Evolutionary conservation across 1,284 basidiomycete genomes (phyloP).

Genomic region (Trametes hirsuta): DNA sequence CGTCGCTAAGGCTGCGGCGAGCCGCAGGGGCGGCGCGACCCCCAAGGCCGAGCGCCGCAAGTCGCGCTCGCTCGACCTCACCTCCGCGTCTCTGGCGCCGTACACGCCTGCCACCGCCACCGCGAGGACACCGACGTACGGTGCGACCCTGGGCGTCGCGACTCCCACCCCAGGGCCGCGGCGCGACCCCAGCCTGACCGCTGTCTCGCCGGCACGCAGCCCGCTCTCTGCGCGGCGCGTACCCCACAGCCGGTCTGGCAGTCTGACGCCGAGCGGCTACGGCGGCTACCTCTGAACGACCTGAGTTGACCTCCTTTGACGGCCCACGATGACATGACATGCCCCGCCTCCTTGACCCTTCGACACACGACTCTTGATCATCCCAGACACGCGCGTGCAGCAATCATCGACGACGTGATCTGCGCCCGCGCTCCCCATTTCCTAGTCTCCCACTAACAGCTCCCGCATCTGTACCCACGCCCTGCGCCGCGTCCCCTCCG

Average conservation of each 20-base stretch:
- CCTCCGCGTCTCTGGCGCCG: not conserved
- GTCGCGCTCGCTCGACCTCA: slow-evolving; percentile 29
- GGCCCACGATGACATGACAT: not conserved
- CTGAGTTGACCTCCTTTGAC: not conserved
- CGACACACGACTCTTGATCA: not conserved
- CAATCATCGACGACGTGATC: not conserved
- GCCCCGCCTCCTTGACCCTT: not conserved
- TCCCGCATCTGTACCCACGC: too few species aligned
- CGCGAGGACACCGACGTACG: slow-evolving; percentile 20
- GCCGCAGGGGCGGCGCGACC: slow-evolving; percentile 20
- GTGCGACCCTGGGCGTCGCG: slow-evolving; percentile 4
- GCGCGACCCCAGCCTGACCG: slow-evolving; percentile 16
- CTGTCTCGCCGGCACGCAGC: slow-evolving; percentile 14
- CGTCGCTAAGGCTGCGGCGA: slow-evolving; percentile 5
- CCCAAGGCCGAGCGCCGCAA: slow-evolving; percentile 25
- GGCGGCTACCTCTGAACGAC: slow-evolving; percentile 14
- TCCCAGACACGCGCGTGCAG: not conserved
- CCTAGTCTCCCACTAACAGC: not conserved
- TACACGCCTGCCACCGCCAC: slow-evolving; percentile 11
- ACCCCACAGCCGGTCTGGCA: slow-evolving; percentile 17
- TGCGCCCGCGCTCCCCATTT: too few species aligned
- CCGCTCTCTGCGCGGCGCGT: slow-evolving; percentile 12
- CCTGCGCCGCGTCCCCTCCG: too few species aligned
- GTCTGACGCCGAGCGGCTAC: slow-evolving; percentile 8
- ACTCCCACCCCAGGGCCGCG: slow-evolving; percentile 4